Conservation (phyloP, 78 protist genomes). For the Blattamonas nauphoetae region DNA sequence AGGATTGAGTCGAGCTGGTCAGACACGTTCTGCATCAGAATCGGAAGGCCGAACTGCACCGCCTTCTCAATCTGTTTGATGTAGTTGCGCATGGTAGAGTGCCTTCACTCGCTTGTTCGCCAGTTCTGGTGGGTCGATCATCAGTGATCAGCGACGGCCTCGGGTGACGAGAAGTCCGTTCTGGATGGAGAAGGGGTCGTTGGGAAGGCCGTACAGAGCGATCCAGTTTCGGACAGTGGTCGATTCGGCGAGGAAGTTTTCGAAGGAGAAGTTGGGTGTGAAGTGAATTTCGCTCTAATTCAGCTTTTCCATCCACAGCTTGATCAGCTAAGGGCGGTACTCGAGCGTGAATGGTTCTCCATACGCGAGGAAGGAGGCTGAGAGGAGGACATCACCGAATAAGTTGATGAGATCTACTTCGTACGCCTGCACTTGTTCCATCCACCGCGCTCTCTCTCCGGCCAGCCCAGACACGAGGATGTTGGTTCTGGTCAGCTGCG, state of each 20-base stretch:
- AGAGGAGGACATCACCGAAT: constrained; percentile 66
- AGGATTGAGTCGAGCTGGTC: constrained; percentile 43
- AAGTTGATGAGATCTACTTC: constrained; percentile 19
- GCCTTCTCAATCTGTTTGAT: constrained; percentile 70
- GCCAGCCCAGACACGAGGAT: constrained; percentile 57
- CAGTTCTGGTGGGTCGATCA: constrained; percentile 78
- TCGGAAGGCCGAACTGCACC: constrained; percentile 61
- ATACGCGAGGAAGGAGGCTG: constrained; percentile 68
- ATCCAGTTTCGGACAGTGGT: constrained; percentile 62
- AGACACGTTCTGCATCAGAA: constrained; percentile 50
- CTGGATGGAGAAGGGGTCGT: constrained; percentile 56
- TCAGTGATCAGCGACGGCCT: constrained; percentile 67
- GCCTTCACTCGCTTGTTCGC: constrained; percentile 43
- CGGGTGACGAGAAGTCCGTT: constrained; percentile 70
- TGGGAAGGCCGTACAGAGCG: constrained; percentile 56
- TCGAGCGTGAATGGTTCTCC: constrained; percentile 64
- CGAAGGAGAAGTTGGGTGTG: constrained; percentile 21
- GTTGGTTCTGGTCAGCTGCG: constrained; percentile 55
- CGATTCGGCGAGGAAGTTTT: constrained; percentile 41
- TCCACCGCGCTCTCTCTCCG: constrained; percentile 70
- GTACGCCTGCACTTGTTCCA: background rate
- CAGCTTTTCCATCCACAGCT: constrained; percentile 18
- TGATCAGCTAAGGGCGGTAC: constrained; percentile 45
- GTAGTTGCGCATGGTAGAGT: constrained; percentile 18
- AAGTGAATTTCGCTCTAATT: background rate